These are phyloP conservation scores for Quercus variabilis DNA, from an alignment of 306 rosid genomes.

Conservation along the genomic window DNA sequence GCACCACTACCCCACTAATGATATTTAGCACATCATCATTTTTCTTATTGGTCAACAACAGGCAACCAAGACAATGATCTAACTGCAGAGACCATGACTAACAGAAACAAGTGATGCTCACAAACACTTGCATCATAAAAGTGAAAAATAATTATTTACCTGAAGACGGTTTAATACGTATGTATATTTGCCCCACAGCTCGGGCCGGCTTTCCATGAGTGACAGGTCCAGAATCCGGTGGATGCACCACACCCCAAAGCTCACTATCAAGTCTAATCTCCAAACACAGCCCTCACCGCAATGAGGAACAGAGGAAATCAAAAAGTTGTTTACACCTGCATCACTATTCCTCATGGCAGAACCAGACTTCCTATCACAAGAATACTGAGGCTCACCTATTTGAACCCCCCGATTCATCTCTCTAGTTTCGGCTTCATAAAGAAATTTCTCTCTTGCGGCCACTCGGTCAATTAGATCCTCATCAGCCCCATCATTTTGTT, in stretches of 20 bases:
- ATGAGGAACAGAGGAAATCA: slow-evolving; percentile 61
- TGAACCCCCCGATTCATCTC: slow-evolving; percentile 45
- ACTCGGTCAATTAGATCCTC: slow-evolving; percentile 89
- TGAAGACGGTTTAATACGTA: slow-evolving; percentile 93
- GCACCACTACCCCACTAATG: neutral
- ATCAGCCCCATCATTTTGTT: slow-evolving; percentile 83
- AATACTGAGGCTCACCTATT: slow-evolving; percentile 47
- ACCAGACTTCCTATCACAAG: slow-evolving; percentile 50
- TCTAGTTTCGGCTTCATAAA: slow-evolving; percentile 70
- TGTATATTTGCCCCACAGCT: slow-evolving; percentile 97
- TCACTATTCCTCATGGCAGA: slow-evolving; percentile 47
- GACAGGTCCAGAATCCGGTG: slow-evolving; percentile 88
- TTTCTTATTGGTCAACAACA: neutral
- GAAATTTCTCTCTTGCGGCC: slow-evolving; percentile 82
- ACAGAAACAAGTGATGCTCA: slow-evolving; percentile 1
- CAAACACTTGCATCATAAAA: neutral
- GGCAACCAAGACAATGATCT: neutral
- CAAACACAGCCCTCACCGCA: slow-evolving; percentile 96
- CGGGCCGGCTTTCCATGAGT: slow-evolving; percentile 96
- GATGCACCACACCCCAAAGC: slow-evolving; percentile 99
- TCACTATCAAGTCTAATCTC: slow-evolving; percentile 69
- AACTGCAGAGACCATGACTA: neutral
- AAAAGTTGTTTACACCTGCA: slow-evolving; percentile 26
- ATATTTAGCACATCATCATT: neutral
- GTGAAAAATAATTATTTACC: slow-evolving; percentile 42